Base-by-base conservation (phyloP, 1,284 basidiomycete genomes). In the Cutaneotrichosporon mucoides region DNA sequence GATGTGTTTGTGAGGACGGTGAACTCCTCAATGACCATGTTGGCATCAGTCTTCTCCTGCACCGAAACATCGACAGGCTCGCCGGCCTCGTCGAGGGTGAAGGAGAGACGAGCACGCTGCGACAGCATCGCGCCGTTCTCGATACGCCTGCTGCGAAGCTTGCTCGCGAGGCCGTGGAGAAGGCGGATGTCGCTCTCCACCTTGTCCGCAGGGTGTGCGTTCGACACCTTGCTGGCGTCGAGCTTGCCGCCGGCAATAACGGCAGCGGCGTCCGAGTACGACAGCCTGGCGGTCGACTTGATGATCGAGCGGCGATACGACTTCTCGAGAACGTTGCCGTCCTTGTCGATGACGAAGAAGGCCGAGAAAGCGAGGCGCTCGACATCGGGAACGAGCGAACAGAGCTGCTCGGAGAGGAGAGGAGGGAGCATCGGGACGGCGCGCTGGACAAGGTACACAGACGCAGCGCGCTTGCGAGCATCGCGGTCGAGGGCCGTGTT, bases 401-500 rank as follows among this genome's bases (percentile, higher is more conserved):
- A 99, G 24, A 95, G 83, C 70, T 95, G 86, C 76, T 97, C 93
- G 71, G 88, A 90, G 43, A 99, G 81, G 9, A 86, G 82, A 34
- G 92, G 92, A 1, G 95, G 95, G 6, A 99, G 82, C 95, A 99
- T 99, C 0, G 94, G 93, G 9, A 98, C 92, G 36, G 89, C 86
- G 48, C 93, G 87, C 76, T 98, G 95, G 44, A 98, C 87, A 45
- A 99, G 87, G 74, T 97, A 97, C 53, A 99, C 96, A 67, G 90
- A 92, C 3, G 94, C 98, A 35, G 93, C 95, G 64, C 95, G 86
- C 80, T 97, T 98, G 68, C 92, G 86, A 52, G 96, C 96, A 78
- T 99, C 96, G 40, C 96, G 91, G 73, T 99, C 96, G 66, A 99
- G 82, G 13, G 94, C 90, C 7, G 92, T 96, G 77, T 96, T 96